Evolutionary conservation across 495 filamentous ascomycete genomes (phyloP), one percentile per base, ranked within the genome.

Genomic region (Talaromyces borbonicus): DNA sequence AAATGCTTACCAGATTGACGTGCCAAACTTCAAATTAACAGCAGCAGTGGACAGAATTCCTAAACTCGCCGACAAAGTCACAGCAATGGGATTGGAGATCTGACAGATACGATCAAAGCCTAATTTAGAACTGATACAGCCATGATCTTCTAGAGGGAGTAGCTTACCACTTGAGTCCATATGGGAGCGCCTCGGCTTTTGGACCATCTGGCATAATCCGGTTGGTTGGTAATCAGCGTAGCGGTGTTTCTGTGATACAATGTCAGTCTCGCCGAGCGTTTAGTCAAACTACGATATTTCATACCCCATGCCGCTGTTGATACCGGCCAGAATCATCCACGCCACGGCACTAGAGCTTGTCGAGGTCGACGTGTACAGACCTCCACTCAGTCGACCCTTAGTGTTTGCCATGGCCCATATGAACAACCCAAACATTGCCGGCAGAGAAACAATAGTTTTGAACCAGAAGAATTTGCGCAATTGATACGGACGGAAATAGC

Each of bases 221-320:
- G 63, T 48, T 70, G 62, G 43, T 67, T 68, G 3, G 62, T 67
- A 49, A 71, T 67, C 7, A 71, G 43, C 1, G 58, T 65, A 12
- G 65, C 61, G 1, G 61, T 66, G 43, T 67, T 68, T 11, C 52
- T 51, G 20, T 3, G 16, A 14, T n/a, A n/a, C n/a, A n/a, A n/a
- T n/a, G n/a, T 8, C 22, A 18, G 4, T 0, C 12, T 24, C 25
- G 46, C 36, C 20, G 11, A 19, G 14, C 14, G 33, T 9, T 5
- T 26, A 15, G 4, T 29, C 23, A n/a, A 16, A 6, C 7, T 9
- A 24, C 3, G 0, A 24, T 9, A 12, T 1, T 12, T 11, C 16
- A 0, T 16, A 49, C 39, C 67, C 67, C 54, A 70, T 60, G 15
- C 62, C 62, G 43, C 53, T 60, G 46, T 67, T 68, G 27, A 68